phyloP scores from a whole-genome alignment of 1,284 basidiomycete species.

The Psilocybe mexicana region DNA sequence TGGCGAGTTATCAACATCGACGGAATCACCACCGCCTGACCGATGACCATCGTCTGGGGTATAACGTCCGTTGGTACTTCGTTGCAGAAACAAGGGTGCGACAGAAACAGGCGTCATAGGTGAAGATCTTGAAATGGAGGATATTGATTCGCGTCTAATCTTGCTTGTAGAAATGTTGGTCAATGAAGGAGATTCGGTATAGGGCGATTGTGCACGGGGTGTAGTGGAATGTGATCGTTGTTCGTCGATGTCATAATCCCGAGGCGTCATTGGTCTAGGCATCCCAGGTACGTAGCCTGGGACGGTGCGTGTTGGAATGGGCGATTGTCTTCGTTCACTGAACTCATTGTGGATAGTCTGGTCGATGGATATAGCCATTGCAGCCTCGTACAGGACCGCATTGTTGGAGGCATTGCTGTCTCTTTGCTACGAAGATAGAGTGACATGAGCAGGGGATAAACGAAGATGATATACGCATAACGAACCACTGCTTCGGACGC shows the following conservation, averaged over 20 bases:
- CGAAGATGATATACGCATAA: constrained; percentile 16
- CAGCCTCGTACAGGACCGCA: constrained; percentile 49
- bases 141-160: constrained; percentile 52
- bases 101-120: constrained; percentile 40
- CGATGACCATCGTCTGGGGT: constrained; percentile 53
- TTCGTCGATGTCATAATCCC: constrained; percentile 69
- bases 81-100: constrained; percentile 55
- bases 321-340: constrained; percentile 53
- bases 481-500: constrained; percentile 27
- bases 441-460: not conserved
- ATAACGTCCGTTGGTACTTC: constrained; percentile 60
- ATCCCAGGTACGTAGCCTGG: constrained; percentile 87
- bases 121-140: constrained; percentile 46
- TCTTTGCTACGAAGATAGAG: constrained; percentile 25
- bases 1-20: constrained; percentile 45
- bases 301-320: constrained; percentile 61
- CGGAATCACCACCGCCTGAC: constrained; percentile 15
- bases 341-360: constrained; percentile 45
- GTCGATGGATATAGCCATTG: constrained; percentile 71
- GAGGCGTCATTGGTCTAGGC: constrained; percentile 83
- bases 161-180: constrained; percentile 29
- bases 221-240: constrained; percentile 75
- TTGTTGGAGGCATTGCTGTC: constrained; percentile 31
- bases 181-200: constrained; percentile 24
- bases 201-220: constrained; percentile 72